Conservation (phyloP, 306 rosid species). For the cucumber (Cucumis sativus) region DNA sequence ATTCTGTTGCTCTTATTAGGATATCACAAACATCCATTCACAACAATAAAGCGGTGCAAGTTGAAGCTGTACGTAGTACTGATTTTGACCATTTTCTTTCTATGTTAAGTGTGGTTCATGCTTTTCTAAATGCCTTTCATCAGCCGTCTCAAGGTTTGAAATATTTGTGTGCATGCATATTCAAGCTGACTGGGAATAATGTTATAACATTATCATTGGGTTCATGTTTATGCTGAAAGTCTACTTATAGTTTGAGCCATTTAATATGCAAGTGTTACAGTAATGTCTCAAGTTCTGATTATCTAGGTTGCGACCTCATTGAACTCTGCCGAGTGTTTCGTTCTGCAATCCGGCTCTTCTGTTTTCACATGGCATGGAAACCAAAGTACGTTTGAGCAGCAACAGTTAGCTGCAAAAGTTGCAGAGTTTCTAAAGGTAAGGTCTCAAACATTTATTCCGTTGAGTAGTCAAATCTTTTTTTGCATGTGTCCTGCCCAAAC, state of each 20-base stretch:
- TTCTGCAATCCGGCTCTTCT: conserved; percentile 89
- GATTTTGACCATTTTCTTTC: neutral
- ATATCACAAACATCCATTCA: conserved; percentile 74
- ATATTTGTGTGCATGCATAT: neutral
- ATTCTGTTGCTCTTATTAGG: conserved; percentile 61
- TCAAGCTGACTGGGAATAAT: neutral
- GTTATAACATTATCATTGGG: neutral
- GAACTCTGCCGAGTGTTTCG: conserved; percentile 72
- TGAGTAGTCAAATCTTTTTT: neutral
- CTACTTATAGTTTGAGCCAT: neutral
- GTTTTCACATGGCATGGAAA: conserved; percentile 91
- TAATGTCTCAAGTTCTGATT: conserved; percentile 10
- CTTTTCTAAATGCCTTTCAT: neutral
- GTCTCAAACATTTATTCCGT: neutral
- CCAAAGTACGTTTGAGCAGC: conserved; percentile 83
- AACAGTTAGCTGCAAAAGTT: conserved; percentile 79
- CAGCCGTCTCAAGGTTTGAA: neutral
- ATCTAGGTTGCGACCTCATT: conserved; percentile 73
- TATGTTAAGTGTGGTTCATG: neutral
- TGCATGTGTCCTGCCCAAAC: neutral
- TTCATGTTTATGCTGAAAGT: neutral
- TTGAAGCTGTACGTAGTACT: conserved; percentile 60
- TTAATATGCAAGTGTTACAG: neutral
- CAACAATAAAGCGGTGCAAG: conserved; percentile 81
- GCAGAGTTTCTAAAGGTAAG: conserved; percentile 83